These are phyloP conservation scores for Krasilnikovozyma curviuscula DNA, from an alignment of 768 basidiomycete species.

Conservation along the genomic window DNA sequence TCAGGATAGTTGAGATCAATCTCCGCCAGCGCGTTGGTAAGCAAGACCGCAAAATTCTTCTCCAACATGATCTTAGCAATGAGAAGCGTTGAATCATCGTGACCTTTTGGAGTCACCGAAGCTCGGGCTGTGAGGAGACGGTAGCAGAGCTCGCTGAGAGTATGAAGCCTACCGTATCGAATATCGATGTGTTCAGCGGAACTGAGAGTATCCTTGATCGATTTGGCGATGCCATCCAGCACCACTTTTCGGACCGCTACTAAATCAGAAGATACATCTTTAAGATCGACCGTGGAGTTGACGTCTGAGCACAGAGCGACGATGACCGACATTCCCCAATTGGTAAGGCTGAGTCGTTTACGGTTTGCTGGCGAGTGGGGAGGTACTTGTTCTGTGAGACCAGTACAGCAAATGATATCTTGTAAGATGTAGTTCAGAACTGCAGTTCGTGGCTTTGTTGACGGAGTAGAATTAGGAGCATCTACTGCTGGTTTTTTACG, in stretches of 20 bases:
- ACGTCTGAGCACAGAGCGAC: conserved; percentile 87
- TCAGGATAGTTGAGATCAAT: conserved; percentile 92
- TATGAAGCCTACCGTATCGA: conserved; percentile 73
- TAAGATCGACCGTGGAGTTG: conserved; percentile 42
- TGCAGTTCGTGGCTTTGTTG: conserved; percentile 5
- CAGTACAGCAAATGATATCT: conserved; percentile 11
- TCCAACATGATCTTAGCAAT: conserved; percentile 96
- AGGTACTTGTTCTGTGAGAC: conserved; percentile 9
- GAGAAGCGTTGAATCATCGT: conserved; percentile 62
- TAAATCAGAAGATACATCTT: conserved; percentile 52
- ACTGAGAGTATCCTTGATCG: conserved; percentile 54
- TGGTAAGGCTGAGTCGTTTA: conserved; percentile 23
- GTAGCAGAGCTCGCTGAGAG: conserved; percentile 68
- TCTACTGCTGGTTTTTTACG: conserved; percentile 6
- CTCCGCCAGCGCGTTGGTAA: conserved; percentile 75
- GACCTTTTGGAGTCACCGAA: conserved; percentile 31
- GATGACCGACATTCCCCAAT: conserved; percentile 45
- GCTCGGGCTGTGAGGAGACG: conserved; percentile 60
- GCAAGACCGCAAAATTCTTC: conserved; percentile 76
- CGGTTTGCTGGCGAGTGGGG: conserved; percentile 12
- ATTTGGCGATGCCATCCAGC: conserved; percentile 66
- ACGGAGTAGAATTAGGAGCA: neutral
- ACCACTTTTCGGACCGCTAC: conserved; percentile 82
- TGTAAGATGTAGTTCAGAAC: conserved; percentile 10
- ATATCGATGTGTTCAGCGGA: conserved; percentile 40